phyloP scores from a whole-genome alignment of 805 yeast species.

The Zygosaccharomyces bailii region DNA sequence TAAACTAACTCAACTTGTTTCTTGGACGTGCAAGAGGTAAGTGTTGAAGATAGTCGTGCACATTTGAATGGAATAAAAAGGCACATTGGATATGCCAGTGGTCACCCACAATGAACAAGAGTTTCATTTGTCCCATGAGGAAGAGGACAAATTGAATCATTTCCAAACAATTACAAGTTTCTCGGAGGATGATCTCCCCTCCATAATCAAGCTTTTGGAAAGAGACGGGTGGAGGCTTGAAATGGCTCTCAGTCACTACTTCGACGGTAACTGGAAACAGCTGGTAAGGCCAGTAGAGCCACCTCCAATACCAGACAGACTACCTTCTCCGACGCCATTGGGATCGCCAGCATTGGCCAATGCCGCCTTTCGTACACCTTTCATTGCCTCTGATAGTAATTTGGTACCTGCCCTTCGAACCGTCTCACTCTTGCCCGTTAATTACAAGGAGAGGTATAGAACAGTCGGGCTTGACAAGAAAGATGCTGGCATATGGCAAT shows the following conservation, averaged over 20 bases:
- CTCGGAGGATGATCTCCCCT: constrained; percentile 45
- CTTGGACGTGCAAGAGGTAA: background rate
- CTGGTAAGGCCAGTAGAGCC: constrained; percentile 6
- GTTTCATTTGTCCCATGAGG: constrained; percentile 39
- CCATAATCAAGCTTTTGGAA: constrained; percentile 45
- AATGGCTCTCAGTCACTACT: constrained; percentile 55
- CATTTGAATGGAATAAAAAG: background rate
- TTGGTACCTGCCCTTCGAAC: constrained; percentile 33
- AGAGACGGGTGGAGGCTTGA: constrained; percentile 61
- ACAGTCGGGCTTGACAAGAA: constrained; percentile 26
- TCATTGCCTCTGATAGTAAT: constrained; percentile 9
- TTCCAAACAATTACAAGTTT: constrained; percentile 51
- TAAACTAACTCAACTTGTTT: background rate
- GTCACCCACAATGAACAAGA: constrained; percentile 22
- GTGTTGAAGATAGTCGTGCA: background rate
- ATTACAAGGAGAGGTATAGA: constrained; percentile 26
- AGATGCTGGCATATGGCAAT: constrained; percentile 10
- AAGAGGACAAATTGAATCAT: constrained; percentile 43
- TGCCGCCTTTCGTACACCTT: constrained; percentile 9
- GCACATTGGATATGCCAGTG: constrained; percentile 26
- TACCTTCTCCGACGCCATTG: constrained; percentile 16
- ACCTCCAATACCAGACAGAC: constrained; percentile 13
- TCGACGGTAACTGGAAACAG: constrained; percentile 50
- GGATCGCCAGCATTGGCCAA: constrained; percentile 1
- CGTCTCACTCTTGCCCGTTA: constrained; percentile 35